Conservation (phyloP, 1,139 yeast species). For the Geotrichum restrictum region DNA sequence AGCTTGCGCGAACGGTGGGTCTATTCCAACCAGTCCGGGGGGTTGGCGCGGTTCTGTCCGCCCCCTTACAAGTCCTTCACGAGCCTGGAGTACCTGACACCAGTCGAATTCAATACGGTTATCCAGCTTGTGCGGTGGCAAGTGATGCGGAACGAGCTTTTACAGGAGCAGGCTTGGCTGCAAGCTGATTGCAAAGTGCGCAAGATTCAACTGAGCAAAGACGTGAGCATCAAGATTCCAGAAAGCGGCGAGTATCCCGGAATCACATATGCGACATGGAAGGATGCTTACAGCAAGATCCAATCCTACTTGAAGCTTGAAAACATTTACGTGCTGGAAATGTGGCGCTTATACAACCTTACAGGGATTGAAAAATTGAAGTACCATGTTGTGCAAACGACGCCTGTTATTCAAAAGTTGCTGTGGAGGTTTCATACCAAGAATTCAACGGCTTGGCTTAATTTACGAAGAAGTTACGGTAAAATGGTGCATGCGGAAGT, state of each 20-base stretch:
- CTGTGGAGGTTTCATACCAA: constrained; percentile 5
- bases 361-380: constrained; percentile 17
- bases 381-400: constrained; percentile 10
- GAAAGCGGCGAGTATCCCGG: constrained; percentile 8
- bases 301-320: constrained; percentile 7
- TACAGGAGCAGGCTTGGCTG: not conserved
- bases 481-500: not conserved
- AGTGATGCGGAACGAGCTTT: constrained; percentile 12
- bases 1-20: constrained; percentile 1
- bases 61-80: constrained; percentile 10
- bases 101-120: not conserved
- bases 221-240: not conserved
- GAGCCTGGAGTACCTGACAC: constrained; percentile 7
- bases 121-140: constrained; percentile 12
- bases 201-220: not conserved
- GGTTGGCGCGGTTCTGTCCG: not conserved
- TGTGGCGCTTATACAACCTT: constrained; percentile 12
- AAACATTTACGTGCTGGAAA: constrained; percentile 8
- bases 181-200: not conserved
- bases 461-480: constrained; percentile 4
- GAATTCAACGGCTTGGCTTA: not conserved
- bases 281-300: constrained; percentile 5
- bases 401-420: constrained; percentile 10
- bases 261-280: not conserved
- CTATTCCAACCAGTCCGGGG: not conserved